Evolutionary conservation across 331 rosid genomes (phyloP), one percentile per base, ranked within the genome.

Genomic region (Ulmus americana): DNA sequence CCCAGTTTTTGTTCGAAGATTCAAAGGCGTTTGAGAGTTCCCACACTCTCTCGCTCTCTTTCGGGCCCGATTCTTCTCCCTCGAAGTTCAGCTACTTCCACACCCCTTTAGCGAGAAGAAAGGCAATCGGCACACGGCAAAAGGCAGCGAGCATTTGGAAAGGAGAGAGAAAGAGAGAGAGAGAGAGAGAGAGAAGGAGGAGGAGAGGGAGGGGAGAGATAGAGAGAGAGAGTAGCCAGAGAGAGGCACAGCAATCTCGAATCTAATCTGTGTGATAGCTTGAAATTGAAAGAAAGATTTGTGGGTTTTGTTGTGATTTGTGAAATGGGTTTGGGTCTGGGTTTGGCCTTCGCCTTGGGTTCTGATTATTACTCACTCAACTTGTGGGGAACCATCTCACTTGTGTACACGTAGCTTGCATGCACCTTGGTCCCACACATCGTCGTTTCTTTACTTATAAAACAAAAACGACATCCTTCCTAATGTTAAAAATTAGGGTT

Each of bases 361-460:
- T 69, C 65, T 65, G 61, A 54, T 18, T 28, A 39, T 20, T 13
- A 20, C 41, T 47, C 41, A 6, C 46, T 6, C 41, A 6, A 10
- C 11, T 40, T 50, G 8, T 0, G 20, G 16, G 28, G 50, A 57
- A 8, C 66, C 56, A 48, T 57, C 43, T 39, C 60, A 7, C 39
- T 28, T 28, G 35, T 62, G 63, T 47, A 50, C 83, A 74, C 78
- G 73, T 73, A 63, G 77, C 67, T 52, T 57, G 66, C 82, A 73
- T 80, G 86, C 73, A 45, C 6, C 3, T 45, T 44, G 73, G 49
- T 44, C 77, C 81, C 69, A 64, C 69, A 11, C 12, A 7, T 40
- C 16, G 35, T 28, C 35, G 35, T 18, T 44, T 61, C 65, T 44
- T 61, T 42, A 2, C 14, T 61, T 15, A 61, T 41, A 61, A 35